Base-by-base conservation (phyloP, 176 grass and related monocot species). In the Typha latifolia region DNA sequence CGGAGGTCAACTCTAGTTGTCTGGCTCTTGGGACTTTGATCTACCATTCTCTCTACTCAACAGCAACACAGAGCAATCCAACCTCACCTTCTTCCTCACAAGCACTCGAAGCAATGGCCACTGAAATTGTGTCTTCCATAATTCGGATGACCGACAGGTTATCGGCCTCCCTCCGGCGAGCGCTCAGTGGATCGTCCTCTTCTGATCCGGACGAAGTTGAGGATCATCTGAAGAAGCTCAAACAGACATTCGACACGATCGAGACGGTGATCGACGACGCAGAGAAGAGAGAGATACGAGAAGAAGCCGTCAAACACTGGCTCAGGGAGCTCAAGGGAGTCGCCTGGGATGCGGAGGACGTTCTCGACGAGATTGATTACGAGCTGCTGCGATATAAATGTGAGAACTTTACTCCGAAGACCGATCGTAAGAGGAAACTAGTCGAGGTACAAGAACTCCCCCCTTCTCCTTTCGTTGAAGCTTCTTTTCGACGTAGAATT, bases 231-330 rank as follows among this genome's bases (percentile, higher is more conserved):
- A 63, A 63, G 23, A 63, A 63, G 62, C 62, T 63, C 12, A 63
- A 63, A 22, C 11, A 21, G 18, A 59, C 53, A 6, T 21, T 59
- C 53, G 53, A 59, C n/a, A 21, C 18, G 49, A 69, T 69, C 48
- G 12, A 69, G 51, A 5, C 49, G 2, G 48, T 69, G 47, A 49
- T 51, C 22, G 2, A 15, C 11, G 66, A 69, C 15, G 66, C 66
- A 22, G 66, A 31, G 66, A 49, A 51, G 66, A 69, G 66, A 48
- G 66, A 69, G 49, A 51, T 69, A 24, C 48, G 66, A 14, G 48
- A 69, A 4, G 66, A 69, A 29, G 12, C 48, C 48, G 48, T 69
- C 20, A 69, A 69, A 12, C 21, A 52, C 1, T 69, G 66, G 66
- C 66, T 51, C 48, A 24, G 8, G 48, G 66, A 51, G 66, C 49